Conservation (phyloP, 495 filamentous ascomycete species). For the Penicillium bialowiezense region DNA sequence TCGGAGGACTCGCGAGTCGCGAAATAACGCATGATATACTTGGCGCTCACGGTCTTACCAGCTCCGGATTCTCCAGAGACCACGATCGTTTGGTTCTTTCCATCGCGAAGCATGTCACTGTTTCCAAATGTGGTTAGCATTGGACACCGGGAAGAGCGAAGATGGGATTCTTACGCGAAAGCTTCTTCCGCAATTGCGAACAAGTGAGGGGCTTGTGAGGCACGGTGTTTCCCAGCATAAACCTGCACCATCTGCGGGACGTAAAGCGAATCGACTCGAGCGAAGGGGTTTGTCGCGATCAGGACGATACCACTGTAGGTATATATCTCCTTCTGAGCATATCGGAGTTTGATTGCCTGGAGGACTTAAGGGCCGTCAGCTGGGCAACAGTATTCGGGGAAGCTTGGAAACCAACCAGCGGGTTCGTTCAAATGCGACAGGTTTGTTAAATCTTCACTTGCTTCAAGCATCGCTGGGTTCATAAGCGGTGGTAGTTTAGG, state of each 20-base stretch:
- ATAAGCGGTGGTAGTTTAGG: conserved; percentile 80
- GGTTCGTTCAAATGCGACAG: conserved; percentile 98
- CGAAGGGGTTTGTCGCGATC: conserved; percentile 98
- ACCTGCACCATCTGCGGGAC: conserved; percentile 99
- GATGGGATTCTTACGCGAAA: conserved; percentile 69
- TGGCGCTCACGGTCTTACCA: conserved; percentile 98
- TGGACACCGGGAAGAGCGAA: not conserved
- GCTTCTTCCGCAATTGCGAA: conserved; percentile 99
- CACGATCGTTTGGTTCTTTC: conserved; percentile 96
- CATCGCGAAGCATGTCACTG: conserved; percentile 95
- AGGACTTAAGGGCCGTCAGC: conserved; percentile 64
- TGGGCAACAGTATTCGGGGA: not conserved
- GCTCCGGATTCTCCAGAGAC: conserved; percentile 98
- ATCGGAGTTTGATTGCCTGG: conserved; percentile 96
- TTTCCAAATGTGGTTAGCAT: conserved; percentile 1
- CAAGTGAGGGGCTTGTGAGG: conserved; percentile 93
- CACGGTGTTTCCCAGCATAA: conserved; percentile 95
- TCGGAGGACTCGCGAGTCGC: conserved; percentile 95
- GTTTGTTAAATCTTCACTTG: conserved; percentile 96
- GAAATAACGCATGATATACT: conserved; percentile 99
- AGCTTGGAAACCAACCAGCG: conserved; percentile 63
- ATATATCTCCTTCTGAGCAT: conserved; percentile 99
- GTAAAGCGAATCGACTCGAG: conserved; percentile 95
- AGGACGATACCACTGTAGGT: conserved; percentile 99
- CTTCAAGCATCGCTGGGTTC: conserved; percentile 98